Evolutionary conservation across 2,329 filamentous ascomycete genomes (phyloP), one percentile per base, ranked within the genome.

Genomic region (Phaeophleospora eucalypticola): DNA sequence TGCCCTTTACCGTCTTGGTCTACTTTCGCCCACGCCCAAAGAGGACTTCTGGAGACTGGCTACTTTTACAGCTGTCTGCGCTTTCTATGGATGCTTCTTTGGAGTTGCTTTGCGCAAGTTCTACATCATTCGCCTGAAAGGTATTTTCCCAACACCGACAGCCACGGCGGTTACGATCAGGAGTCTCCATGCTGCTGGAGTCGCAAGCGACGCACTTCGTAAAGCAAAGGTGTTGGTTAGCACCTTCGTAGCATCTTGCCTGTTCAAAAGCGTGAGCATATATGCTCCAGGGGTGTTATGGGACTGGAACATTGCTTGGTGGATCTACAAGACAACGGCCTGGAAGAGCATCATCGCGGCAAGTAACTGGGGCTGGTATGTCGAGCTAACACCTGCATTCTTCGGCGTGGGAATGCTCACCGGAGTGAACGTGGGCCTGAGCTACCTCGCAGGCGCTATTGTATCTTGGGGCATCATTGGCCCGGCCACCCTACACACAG

Each of bases 31-130:
- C 10, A 68, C 71, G 32, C 79, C 78, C 9, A 70, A 71, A 51
- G 61, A 71, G 6, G 79, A 83, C 57, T 81, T 81, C 54, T 74
- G 73, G 48, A 71, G 77, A 36, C 74, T 84, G 38, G 68, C 82
- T 46, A 78, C 78, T 16, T 72, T 84, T 53, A 82, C 80, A 1
- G 68, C 81, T 32, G 76, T 81, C 39, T 79, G 78, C 46, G 78
- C 77, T 16, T 81, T 81, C 65, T 82, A 82, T 62, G 81, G 81
- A 14, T 72, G 83, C 48, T 82, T 82, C 63, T 82, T 82, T 54
- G 79, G 78, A 44, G 80, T 80, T 0, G 80, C 81, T 6, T 72
- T 54, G 34, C 77, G 81, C 46, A 82, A 81, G 59, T 83, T 84
- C 68, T 84, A 83, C 68, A 76, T 84, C 61, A 76, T 83, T 61